These are phyloP conservation scores for Apiospora malaysiana DNA, from an alignment of 2,329 filamentous ascomycete species.

Conservation along the genomic window DNA sequence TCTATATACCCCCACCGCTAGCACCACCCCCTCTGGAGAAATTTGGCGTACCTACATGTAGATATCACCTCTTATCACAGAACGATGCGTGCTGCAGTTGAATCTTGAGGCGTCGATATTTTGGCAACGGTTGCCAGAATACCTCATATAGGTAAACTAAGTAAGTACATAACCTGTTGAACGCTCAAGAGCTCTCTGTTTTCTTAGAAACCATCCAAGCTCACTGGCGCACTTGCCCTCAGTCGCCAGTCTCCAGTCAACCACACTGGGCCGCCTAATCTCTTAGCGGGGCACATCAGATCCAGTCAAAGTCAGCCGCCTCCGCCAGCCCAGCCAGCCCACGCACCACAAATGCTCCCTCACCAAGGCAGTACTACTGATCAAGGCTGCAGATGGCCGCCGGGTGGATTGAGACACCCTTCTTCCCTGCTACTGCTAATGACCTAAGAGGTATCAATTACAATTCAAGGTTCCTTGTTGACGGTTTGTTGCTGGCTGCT, in stretches of 20 bases:
- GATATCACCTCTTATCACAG: too few species aligned
- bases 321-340: slow-evolving; percentile 9
- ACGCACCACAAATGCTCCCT: not conserved
- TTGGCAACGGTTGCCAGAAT: too few species aligned
- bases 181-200: too few species aligned
- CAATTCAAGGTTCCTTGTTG: not conserved
- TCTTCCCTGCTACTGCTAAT: not conserved
- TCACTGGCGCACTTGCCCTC: not conserved
- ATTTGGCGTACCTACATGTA: not conserved
- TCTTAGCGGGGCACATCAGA: not conserved
- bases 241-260: not conserved
- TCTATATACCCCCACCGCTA: not conserved
- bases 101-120: too few species aligned
- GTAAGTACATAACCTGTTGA: too few species aligned
- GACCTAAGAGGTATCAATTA: not conserved
- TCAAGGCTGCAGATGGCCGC: slow-evolving; percentile 6
- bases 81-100: too few species aligned
- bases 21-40: not conserved
- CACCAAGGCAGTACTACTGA: not conserved
- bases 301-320: not conserved
- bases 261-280: not conserved
- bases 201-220: not conserved
- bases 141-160: too few species aligned
- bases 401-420: not conserved
- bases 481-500: not conserved